Percentiles rank a stretch among this genome's conserved stretches.
Conservation (phyloP, 2,329 filamentous ascomycete species). For the Simplicillium sp. region DNA sequence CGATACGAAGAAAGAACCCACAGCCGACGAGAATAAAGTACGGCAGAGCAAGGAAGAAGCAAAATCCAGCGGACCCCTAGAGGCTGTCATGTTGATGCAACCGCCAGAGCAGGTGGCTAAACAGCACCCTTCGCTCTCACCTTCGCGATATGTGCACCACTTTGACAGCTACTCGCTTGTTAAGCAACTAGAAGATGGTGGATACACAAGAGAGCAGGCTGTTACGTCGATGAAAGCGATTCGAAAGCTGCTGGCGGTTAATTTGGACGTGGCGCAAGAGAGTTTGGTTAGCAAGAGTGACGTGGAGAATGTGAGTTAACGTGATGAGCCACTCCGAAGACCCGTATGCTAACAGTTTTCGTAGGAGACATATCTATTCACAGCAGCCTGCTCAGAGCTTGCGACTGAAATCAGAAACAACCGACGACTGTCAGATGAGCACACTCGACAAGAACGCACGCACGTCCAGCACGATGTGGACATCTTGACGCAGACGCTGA, state of each 20-base stretch:
- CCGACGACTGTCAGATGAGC: conserved; percentile 67
- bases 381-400: conserved; percentile 86
- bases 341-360: conserved; percentile 8
- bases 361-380: conserved; percentile 81
- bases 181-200: conserved; percentile 63
- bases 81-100: conserved; percentile 39
- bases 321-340: background rate
- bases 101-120: conserved; percentile 28
- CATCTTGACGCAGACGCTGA: conserved; percentile 74
- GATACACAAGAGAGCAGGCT: conserved; percentile 66
- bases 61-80: conserved; percentile 37
- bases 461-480: conserved; percentile 93
- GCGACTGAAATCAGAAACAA: conserved; percentile 77
- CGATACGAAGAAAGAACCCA: conserved; percentile 3
- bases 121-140: conserved; percentile 57
- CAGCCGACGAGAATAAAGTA: conserved; percentile 13
- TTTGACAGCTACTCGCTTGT: conserved; percentile 93
- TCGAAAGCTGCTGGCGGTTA: conserved; percentile 63
- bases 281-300: conserved; percentile 83
- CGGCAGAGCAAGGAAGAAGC: conserved; percentile 23
- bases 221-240: conserved; percentile 90
- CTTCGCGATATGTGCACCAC: conserved; percentile 82
- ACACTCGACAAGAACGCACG: conserved; percentile 72
- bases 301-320: conserved; percentile 62
- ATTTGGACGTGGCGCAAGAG: conserved; percentile 71